Conservation (phyloP, 208 protist genomes). For the Blechomonas ayalai region DNA sequence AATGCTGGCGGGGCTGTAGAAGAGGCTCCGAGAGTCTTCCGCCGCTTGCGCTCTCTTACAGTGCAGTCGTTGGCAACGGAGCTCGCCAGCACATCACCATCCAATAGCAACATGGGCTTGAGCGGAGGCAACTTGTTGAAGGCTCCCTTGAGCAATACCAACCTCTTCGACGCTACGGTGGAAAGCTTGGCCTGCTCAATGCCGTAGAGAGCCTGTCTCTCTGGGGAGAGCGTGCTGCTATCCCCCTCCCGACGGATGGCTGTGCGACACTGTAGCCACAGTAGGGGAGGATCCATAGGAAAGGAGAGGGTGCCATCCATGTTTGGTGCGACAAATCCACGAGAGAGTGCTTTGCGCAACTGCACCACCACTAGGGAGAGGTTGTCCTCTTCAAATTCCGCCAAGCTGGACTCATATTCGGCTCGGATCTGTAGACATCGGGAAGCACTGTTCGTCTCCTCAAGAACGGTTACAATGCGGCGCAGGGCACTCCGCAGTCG, state of each 20-base stretch:
- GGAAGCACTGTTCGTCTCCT: neutral
- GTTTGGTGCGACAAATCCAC: conserved; percentile 11
- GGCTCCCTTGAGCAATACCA: conserved; percentile 39
- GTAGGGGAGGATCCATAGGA: conserved; percentile 46
- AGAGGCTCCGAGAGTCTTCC: neutral
- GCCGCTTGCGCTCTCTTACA: neutral
- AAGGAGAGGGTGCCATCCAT: conserved; percentile 10
- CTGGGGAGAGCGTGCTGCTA: conserved; percentile 10
- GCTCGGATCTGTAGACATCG: conserved; percentile 33
- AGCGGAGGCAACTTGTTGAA: conserved; percentile 38
- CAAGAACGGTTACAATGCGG: conserved; percentile 10
- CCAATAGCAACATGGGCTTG: too few species aligned
- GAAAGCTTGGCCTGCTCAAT: conserved; percentile 46
- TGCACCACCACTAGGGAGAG: conserved; percentile 19
- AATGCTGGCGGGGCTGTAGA: neutral
- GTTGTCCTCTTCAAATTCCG: conserved; percentile 72
- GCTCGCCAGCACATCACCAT: too few species aligned
- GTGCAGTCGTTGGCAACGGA: too few species aligned
- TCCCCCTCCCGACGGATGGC: conserved; percentile 23
- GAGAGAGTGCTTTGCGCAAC: conserved; percentile 20
- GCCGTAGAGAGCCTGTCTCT: conserved; percentile 31
- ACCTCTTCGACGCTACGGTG: conserved; percentile 19
- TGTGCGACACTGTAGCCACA: conserved; percentile 34
- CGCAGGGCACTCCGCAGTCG: conserved; percentile 25
- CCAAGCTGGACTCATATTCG: conserved; percentile 45